phyloP scores from a whole-genome alignment of 176 grass and related monocot species.

The Bromus sterilis region DNA sequence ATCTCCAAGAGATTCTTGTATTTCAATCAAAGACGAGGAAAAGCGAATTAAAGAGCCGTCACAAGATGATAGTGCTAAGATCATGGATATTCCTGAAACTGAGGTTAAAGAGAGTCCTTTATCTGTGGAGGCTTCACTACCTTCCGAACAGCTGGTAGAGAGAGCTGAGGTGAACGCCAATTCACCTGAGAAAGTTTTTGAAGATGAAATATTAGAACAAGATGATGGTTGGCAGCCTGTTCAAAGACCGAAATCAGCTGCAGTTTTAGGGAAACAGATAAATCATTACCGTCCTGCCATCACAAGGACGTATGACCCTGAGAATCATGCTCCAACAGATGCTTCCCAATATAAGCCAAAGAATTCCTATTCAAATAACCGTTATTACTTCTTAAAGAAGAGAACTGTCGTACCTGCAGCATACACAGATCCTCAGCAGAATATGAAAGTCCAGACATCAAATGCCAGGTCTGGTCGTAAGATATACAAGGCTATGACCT shows the following conservation, averaged over 20 bases:
- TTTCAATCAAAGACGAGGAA: constrained; percentile 28
- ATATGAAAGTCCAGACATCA: constrained; percentile 78
- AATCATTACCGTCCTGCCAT: constrained; percentile 52
- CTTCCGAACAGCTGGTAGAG: constrained; percentile 32
- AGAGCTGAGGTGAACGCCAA: constrained; percentile 40
- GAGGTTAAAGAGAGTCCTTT: constrained; percentile 44
- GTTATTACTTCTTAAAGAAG: constrained; percentile 92
- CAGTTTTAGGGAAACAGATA: constrained; percentile 59
- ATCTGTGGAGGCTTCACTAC: constrained; percentile 27
- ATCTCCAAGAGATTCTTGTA: constrained; percentile 51
- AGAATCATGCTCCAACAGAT: constrained; percentile 51
- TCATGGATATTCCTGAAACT: constrained; percentile 29
- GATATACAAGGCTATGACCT: constrained; percentile 78
- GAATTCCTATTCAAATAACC: constrained; percentile 68
- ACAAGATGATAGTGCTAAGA: constrained; percentile 33
- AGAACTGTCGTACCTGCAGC: constrained; percentile 62
- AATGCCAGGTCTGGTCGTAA: constrained; percentile 75
- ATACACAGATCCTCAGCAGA: constrained; percentile 60
- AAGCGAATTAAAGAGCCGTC: constrained; percentile 26
- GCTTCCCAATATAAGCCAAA: constrained; percentile 61
- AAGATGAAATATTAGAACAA: constrained; percentile 45
- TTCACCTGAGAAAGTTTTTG: constrained; percentile 38
- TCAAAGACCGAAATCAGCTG: constrained; percentile 78
- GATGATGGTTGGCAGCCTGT: constrained; percentile 98
- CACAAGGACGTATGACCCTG: constrained; percentile 42